A percentile compares a stretch with the other conserved stretches of the same genome.
Evolutionary conservation across 2,329 filamentous ascomycete species (phyloP).

Genomic region (Aspergillus chevalieri): DNA sequence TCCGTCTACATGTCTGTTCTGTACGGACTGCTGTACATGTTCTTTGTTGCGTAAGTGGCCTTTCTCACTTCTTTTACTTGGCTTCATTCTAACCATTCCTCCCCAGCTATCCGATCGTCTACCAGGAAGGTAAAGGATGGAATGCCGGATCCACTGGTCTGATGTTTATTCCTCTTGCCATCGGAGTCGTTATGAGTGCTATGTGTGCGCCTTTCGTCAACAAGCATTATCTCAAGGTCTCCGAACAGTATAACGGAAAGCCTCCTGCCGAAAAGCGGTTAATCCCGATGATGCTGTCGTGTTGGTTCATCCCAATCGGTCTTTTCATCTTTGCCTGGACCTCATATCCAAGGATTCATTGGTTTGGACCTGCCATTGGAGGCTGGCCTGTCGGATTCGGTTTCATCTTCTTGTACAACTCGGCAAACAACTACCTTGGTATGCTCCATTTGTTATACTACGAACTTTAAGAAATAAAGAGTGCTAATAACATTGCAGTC

Average conservation of each 20-base stretch:
- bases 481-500: constrained; percentile 33
- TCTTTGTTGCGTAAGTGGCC: constrained; percentile 50
- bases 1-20: constrained; percentile 80
- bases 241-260: constrained; percentile 58
- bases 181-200: constrained; percentile 66
- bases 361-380: constrained; percentile 66
- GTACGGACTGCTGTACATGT: constrained; percentile 47
- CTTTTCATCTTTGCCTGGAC: constrained; percentile 65
- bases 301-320: constrained; percentile 65
- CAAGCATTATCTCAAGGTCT: constrained; percentile 67
- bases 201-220: constrained; percentile 67
- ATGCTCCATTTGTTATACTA: constrained; percentile 7
- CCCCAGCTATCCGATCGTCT: constrained; percentile 53
- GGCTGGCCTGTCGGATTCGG: constrained; percentile 70
- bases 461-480: not conserved
- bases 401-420: constrained; percentile 79
- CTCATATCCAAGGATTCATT: constrained; percentile 59
- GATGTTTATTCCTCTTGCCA: constrained; percentile 78
- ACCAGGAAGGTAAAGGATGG: constrained; percentile 73
- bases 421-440: constrained; percentile 65
- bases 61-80: constrained; percentile 13
- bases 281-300: constrained; percentile 74
- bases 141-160: constrained; percentile 67
- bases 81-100: constrained; percentile 7
- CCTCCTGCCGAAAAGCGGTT: constrained; percentile 73